phyloP scores from a whole-genome alignment of 2,329 filamentous ascomycete genomes.

The Bipolaris oryzae region DNA sequence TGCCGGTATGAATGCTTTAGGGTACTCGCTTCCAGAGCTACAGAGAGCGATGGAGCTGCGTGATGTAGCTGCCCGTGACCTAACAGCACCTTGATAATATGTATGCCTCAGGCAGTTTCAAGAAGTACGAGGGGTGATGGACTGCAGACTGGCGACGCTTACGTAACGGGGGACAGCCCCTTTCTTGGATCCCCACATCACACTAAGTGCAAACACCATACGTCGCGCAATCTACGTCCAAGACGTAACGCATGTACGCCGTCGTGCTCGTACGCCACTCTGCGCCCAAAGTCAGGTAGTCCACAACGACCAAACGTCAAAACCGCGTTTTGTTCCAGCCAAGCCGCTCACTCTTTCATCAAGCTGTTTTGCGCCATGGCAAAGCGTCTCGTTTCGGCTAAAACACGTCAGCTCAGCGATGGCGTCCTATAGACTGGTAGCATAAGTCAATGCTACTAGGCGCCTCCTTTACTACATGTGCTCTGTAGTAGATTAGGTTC shows the following conservation, averaged over 20 bases:
- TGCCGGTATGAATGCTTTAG: not conserved
- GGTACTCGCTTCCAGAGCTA: not conserved
- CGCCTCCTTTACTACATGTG: not conserved
- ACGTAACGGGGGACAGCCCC: not conserved
- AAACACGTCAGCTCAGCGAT: constrained; percentile 7
- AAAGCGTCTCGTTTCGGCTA: not conserved
- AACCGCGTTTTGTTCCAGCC: constrained; percentile 4
- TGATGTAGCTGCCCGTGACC: not conserved
- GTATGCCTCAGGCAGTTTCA: not conserved
- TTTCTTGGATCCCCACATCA: not conserved
- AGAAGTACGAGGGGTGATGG: not conserved
- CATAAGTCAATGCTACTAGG: not conserved
- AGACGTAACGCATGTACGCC: not conserved
- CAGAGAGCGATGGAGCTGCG: not conserved
- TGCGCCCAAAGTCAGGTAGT: not conserved
- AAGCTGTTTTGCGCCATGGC: constrained; percentile 4
- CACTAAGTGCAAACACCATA: not conserved
- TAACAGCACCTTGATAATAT: not conserved
- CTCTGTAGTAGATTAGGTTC: not conserved
- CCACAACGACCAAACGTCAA: not conserved
- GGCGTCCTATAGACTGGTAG: not conserved
- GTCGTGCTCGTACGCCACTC: not conserved
- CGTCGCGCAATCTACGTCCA: constrained; percentile 1
- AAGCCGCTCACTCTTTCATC: constrained; percentile 1
- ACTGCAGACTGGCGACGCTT: not conserved